These are phyloP conservation scores for Trametes hirsuta DNA, from an alignment of 1,284 basidiomycete species.

Conservation along the genomic window DNA sequence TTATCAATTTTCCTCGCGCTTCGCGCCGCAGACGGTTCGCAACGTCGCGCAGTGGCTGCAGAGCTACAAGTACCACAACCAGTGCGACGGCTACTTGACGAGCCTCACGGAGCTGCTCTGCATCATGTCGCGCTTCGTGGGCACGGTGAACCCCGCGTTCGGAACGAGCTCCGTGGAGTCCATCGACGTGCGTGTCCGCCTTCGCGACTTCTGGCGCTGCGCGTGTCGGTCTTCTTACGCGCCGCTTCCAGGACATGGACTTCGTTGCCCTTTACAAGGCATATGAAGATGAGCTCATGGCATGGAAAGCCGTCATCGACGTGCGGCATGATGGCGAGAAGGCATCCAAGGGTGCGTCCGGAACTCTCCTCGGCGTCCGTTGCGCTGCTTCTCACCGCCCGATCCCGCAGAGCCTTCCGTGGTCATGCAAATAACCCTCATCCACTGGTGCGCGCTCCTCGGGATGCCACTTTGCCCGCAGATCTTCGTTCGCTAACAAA, in stretches of 20 bases:
- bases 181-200: conserved; percentile 16
- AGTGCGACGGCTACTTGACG: conserved; percentile 34
- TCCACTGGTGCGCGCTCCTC: conserved; percentile 30
- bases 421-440: conserved; percentile 34
- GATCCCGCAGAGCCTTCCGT: conserved; percentile 23
- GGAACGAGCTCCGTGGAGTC: conserved; percentile 23
- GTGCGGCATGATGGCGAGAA: conserved; percentile 28
- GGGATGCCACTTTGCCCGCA: not conserved
- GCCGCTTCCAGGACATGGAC: conserved; percentile 26
- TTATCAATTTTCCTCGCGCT: not conserved
- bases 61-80: conserved; percentile 33
- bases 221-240: conserved; percentile 15
- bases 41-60: conserved; percentile 29
- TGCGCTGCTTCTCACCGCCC: conserved; percentile 1
- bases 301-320: conserved; percentile 26
- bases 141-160: conserved; percentile 24
- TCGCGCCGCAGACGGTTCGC: conserved; percentile 28
- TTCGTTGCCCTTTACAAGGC: conserved; percentile 30
- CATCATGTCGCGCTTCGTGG: conserved; percentile 37
- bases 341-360: conserved; percentile 15
- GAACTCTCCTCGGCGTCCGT: not conserved
- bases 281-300: conserved; percentile 31
- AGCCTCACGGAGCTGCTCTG: conserved; percentile 36
- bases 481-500: not conserved
- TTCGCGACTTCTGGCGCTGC: conserved; percentile 7